phyloP scores from a whole-genome alignment of 2,329 filamentous ascomycete species.

The Lomentospora prolificans region DNA sequence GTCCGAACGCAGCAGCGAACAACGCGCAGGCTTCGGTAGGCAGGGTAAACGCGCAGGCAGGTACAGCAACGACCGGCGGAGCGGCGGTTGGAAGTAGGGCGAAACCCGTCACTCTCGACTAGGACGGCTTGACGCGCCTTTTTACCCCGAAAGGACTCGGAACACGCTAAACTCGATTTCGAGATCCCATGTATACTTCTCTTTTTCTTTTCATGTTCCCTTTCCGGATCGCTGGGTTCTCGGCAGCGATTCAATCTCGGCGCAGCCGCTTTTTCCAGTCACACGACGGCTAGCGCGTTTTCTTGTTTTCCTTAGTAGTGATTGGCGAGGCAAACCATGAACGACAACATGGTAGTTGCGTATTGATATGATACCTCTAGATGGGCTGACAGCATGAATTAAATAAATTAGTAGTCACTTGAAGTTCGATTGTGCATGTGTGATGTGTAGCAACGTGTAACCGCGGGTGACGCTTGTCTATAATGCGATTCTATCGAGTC shows the following conservation, averaged over 20 bases:
- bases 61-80: not conserved
- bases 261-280: too few relatives aligned
- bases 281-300: too few relatives aligned
- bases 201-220: not conserved
- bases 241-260: too few relatives aligned
- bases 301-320: conserved; percentile 5
- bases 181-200: not conserved
- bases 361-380: conserved; percentile 7
- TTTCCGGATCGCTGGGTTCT: too few relatives aligned
- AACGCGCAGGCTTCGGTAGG: not conserved
- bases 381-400: conserved; percentile 2
- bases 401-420: not conserved
- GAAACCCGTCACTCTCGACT: conserved; percentile 7
- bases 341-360: not conserved
- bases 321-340: not conserved
- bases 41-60: not conserved
- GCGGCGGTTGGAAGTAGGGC: not conserved
- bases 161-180: too few relatives aligned
- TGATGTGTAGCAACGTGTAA: not conserved
- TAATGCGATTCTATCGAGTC: too few relatives aligned
- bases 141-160: too few relatives aligned
- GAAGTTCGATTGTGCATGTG: not conserved
- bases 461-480: not conserved
- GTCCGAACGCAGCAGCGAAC: not conserved
- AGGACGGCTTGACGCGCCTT: not conserved